Evolutionary conservation across 1,284 basidiomycete species (phyloP).

Genomic region (Cystobasidium sp.): DNA sequence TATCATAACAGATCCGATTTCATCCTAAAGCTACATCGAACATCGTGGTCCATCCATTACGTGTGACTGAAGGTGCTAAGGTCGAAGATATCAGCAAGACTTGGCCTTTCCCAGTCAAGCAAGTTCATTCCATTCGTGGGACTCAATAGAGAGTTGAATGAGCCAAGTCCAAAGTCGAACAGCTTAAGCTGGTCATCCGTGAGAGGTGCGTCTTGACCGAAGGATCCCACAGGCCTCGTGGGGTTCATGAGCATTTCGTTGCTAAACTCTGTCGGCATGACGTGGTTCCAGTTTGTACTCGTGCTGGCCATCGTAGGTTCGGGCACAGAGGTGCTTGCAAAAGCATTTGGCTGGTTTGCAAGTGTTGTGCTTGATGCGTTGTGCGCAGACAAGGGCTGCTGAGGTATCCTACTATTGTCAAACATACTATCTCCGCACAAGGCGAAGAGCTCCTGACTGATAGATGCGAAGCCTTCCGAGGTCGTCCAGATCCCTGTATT

Average conservation of each 20-base stretch:
- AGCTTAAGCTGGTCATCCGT: slow-evolving; percentile 20
- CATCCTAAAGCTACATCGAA: no score
- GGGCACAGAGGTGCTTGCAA: not conserved
- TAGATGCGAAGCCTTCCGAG: slow-evolving; percentile 16
- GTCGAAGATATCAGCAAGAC: slow-evolving; percentile 17
- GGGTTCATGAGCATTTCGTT: not conserved
- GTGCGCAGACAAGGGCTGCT: not conserved
- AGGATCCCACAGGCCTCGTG: not conserved
- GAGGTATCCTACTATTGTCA: not conserved
- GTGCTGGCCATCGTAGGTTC: not conserved
- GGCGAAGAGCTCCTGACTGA: slow-evolving; percentile 26
- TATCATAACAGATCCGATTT: no score
- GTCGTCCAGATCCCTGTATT: slow-evolving; percentile 13
- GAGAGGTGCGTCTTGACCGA: not conserved
- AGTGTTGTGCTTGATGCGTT: not conserved
- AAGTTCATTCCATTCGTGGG: slow-evolving; percentile 13
- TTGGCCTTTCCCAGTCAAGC: slow-evolving; percentile 11
- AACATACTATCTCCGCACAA: slow-evolving; percentile 29
- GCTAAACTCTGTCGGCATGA: not conserved
- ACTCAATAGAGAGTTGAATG: not conserved
- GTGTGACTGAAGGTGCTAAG: not conserved
- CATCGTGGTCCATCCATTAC: no score
- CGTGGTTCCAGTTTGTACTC: not conserved
- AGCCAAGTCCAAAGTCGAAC: slow-evolving; percentile 13
- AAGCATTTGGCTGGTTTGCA: not conserved